These are phyloP conservation scores for Nigrospora sphaerica DNA, from an alignment of 2,329 filamentous ascomycete species.

Conservation along the genomic window DNA sequence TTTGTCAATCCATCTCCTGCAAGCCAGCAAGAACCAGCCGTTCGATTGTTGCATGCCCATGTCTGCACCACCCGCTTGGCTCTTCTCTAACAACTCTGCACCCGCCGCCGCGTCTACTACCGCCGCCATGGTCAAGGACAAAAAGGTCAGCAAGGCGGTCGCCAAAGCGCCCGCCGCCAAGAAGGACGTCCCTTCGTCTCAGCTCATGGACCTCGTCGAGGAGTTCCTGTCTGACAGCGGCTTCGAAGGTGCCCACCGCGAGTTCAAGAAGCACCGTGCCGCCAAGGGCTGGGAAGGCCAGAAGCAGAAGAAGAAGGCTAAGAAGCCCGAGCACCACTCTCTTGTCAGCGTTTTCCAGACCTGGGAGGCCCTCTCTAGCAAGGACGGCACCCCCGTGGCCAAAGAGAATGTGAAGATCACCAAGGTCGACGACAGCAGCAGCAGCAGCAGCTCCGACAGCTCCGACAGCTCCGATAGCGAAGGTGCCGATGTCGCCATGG, in stretches of 20 bases:
- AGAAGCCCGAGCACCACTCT: constrained; percentile 22
- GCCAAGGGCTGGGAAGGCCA: constrained; percentile 38
- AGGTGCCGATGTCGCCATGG: constrained; percentile 38
- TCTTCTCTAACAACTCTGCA: constrained; percentile 23
- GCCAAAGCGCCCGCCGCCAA: constrained; percentile 13
- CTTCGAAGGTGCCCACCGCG: constrained; percentile 53
- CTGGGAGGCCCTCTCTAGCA: constrained; percentile 37
- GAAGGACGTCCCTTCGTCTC: constrained; percentile 38
- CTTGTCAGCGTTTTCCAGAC: constrained; percentile 43
- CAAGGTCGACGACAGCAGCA: constrained; percentile 20
- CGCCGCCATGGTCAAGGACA: constrained; percentile 1
- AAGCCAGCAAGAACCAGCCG: too few relatives aligned
- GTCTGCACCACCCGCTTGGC: constrained; percentile 19
- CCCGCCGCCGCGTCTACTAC: background rate
- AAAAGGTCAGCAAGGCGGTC: constrained; percentile 14
- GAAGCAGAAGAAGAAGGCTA: constrained; percentile 13
- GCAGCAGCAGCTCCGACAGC: constrained; percentile 15
- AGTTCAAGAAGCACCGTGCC: constrained; percentile 56
- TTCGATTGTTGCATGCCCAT: background rate
- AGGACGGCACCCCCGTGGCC: constrained; percentile 16
- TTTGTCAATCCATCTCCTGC: too few relatives aligned
- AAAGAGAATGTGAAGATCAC: constrained; percentile 17
- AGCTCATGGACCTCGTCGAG: constrained; percentile 61
- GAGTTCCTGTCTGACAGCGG: constrained; percentile 59
- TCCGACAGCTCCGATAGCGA: constrained; percentile 24